A percentile compares a stretch with the other conserved stretches of the same genome.
Evolutionary conservation across 1,284 basidiomycete species (phyloP).

Genomic region (Apiotrichum laibachii): DNA sequence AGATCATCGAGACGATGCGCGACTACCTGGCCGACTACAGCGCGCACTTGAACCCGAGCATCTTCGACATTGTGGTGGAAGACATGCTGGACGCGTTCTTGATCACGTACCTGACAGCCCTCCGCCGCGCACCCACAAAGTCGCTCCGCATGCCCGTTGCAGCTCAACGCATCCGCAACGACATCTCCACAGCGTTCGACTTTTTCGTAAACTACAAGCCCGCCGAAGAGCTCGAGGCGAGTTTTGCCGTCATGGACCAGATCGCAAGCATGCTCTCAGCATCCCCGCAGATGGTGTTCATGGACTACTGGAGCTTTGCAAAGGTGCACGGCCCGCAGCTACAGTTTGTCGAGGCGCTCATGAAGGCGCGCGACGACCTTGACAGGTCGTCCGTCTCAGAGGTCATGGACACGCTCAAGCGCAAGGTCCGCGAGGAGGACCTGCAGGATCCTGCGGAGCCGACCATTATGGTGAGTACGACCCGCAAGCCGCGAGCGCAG

Average conservation of each 20-base stretch:
- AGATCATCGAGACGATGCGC: constrained; percentile 90
- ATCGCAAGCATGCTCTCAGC: constrained; percentile 82
- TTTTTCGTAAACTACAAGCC: constrained; percentile 81
- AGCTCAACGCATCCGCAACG: constrained; percentile 74
- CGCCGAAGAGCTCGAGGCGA: constrained; percentile 72
- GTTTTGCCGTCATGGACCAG: constrained; percentile 84
- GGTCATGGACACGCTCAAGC: constrained; percentile 89
- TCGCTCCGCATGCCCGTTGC: constrained; percentile 85
- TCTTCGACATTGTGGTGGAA: constrained; percentile 89
- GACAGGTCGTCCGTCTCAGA: constrained; percentile 83
- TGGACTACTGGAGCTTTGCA: constrained; percentile 96
- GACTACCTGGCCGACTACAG: constrained; percentile 95
- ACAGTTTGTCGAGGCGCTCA: constrained; percentile 81
- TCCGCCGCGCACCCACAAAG: constrained; percentile 67
- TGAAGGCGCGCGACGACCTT: constrained; percentile 86
- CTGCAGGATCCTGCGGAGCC: constrained; percentile 64
- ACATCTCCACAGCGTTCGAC: constrained; percentile 71
- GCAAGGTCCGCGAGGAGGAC: constrained; percentile 85
- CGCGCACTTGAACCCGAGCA: constrained; percentile 80
- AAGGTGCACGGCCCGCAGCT: constrained; percentile 91
- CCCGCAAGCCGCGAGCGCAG: not conserved
- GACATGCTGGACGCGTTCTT: constrained; percentile 91
- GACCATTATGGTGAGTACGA: constrained; percentile 59
- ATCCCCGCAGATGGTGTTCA: constrained; percentile 86
- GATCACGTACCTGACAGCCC: constrained; percentile 81